Percentiles rank a stretch among this genome's conserved stretches.
phyloP scores from a whole-genome alignment of 352 stramenopile species.

The Phytophthora foliorum region DNA sequence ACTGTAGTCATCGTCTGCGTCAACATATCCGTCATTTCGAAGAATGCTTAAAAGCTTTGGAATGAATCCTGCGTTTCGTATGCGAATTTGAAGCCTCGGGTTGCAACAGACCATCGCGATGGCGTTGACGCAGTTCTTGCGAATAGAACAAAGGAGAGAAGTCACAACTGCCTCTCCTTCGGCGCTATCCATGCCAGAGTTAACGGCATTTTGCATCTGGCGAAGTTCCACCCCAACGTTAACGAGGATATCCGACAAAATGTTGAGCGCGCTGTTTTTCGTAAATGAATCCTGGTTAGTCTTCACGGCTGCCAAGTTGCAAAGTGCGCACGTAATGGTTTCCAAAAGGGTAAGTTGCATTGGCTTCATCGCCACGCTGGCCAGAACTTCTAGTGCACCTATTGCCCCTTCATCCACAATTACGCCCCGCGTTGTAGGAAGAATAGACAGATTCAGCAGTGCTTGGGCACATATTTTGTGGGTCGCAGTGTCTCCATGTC shows the following conservation, averaged over 20 bases:
- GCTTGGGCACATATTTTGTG: slow-evolving; percentile 59
- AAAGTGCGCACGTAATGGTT: slow-evolving; percentile 61
- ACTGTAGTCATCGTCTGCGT: slow-evolving; percentile 30
- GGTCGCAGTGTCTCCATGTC: slow-evolving; percentile 39
- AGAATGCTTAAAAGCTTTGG: slow-evolving; percentile 61
- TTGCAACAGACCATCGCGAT: slow-evolving; percentile 85
- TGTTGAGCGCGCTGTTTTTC: slow-evolving; percentile 64
- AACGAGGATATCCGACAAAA: slow-evolving; percentile 59
- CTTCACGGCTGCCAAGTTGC: slow-evolving; percentile 68
- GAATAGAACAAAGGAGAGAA: slow-evolving; percentile 44
- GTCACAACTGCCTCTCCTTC: slow-evolving; percentile 28
- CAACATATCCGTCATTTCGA: slow-evolving; percentile 17
- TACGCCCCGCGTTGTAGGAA: slow-evolving; percentile 73
- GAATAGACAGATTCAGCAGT: slow-evolving; percentile 83
- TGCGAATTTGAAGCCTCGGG: slow-evolving; percentile 64
- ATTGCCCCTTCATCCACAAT: slow-evolving; percentile 84
- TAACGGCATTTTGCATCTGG: slow-evolving; percentile 19
- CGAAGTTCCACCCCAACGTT: slow-evolving; percentile 38
- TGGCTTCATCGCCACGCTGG: slow-evolving; percentile 31
- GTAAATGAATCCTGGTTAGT: slow-evolving; percentile 70
- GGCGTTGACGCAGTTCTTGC: slow-evolving; percentile 72
- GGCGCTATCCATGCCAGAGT: slow-evolving; percentile 21
- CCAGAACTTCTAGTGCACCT: slow-evolving; percentile 60
- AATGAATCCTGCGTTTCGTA: slow-evolving; percentile 67
- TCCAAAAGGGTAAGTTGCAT: slow-evolving; percentile 51